A percentile compares a stretch with the other conserved stretches of the same genome.
These are phyloP conservation scores for Limonium bicolor DNA, from an alignment of 148 eudicot species.

Conservation along the genomic window DNA sequence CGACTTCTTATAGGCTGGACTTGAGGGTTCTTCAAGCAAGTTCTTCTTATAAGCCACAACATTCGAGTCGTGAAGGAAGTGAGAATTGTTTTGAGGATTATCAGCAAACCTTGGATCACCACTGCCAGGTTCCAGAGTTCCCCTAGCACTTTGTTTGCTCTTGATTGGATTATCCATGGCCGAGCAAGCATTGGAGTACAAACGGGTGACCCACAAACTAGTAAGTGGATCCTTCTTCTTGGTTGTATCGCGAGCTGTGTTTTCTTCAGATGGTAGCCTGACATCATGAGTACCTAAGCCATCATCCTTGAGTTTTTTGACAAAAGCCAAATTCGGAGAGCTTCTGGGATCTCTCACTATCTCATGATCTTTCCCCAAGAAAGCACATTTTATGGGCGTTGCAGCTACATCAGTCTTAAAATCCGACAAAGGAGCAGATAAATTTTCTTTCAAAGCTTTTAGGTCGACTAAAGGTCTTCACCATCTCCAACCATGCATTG, in stretches of 20 bases:
- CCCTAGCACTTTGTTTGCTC: background rate
- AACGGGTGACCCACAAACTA: slow-evolving; percentile 40
- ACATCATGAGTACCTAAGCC: slow-evolving; percentile 3
- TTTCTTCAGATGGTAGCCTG: slow-evolving; percentile 6
- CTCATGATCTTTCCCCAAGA: background rate
- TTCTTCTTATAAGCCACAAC: slow-evolving; percentile 5
- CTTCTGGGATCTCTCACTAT: no score
- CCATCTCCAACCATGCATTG: background rate
- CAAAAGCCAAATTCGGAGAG: no score
- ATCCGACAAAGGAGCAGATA: background rate
- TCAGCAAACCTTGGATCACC: slow-evolving; percentile 1
- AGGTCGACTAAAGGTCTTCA: background rate
- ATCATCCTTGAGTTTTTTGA: background rate
- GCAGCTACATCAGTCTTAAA: background rate
- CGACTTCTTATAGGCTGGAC: background rate
- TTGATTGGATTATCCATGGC: slow-evolving; percentile 3
- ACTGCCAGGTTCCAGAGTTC: slow-evolving; percentile 2
- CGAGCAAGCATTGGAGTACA: slow-evolving; percentile 14
- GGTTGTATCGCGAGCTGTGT: slow-evolving; percentile 1
- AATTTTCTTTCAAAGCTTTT: slow-evolving; percentile 2
- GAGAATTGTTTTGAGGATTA: background rate
- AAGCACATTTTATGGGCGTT: background rate
- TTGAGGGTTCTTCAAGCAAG: background rate
- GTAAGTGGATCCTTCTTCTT: slow-evolving; percentile 5
- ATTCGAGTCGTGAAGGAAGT: slow-evolving; percentile 6